phyloP scores from a whole-genome alignment of 257 asterid species.

The Capsicum baccatum region DNA sequence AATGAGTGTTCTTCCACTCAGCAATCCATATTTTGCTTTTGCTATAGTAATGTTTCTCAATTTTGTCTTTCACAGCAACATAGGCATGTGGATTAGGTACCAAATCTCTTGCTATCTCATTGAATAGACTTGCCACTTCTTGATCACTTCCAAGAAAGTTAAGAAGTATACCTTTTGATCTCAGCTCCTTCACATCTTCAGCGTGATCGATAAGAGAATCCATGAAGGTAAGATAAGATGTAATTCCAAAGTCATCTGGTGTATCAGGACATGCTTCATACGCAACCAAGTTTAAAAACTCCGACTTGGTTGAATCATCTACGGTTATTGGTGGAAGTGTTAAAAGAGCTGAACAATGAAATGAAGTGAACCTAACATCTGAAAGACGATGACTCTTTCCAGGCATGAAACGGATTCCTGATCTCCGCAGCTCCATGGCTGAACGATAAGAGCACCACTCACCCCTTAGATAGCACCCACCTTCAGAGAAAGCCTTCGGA shows the following conservation, averaged over 20 bases:
- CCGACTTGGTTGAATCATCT: slow-evolving; percentile 27
- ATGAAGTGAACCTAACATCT: neutral
- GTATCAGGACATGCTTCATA: slow-evolving; percentile 30
- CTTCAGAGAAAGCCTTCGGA: neutral
- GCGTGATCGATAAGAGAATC: slow-evolving; percentile 30
- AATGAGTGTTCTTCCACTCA: slow-evolving; percentile 22
- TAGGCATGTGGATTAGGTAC: slow-evolving; percentile 10
- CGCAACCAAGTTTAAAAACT: slow-evolving; percentile 28
- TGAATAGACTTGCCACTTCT: slow-evolving; percentile 28
- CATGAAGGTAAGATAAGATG: slow-evolving; percentile 28
- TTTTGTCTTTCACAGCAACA: neutral
- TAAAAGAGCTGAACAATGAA: neutral
- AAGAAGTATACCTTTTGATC: slow-evolving; percentile 13
- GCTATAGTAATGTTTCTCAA: slow-evolving; percentile 17
- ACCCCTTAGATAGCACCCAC: neutral
- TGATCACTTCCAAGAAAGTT: slow-evolving; percentile 36
- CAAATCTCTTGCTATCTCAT: slow-evolving; percentile 32
- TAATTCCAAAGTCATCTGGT: slow-evolving; percentile 14
- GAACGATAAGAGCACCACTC: slow-evolving; percentile 29
- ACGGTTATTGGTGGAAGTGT: slow-evolving; percentile 28
- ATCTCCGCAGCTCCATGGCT: slow-evolving; percentile 16
- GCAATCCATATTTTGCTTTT: slow-evolving; percentile 25
- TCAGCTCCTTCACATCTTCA: slow-evolving; percentile 31
- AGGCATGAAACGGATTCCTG: slow-evolving; percentile 17
- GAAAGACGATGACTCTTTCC: slow-evolving; percentile 15